Conservation (phyloP, 331 rosid species). For the Cucumis variabilis region DNA sequence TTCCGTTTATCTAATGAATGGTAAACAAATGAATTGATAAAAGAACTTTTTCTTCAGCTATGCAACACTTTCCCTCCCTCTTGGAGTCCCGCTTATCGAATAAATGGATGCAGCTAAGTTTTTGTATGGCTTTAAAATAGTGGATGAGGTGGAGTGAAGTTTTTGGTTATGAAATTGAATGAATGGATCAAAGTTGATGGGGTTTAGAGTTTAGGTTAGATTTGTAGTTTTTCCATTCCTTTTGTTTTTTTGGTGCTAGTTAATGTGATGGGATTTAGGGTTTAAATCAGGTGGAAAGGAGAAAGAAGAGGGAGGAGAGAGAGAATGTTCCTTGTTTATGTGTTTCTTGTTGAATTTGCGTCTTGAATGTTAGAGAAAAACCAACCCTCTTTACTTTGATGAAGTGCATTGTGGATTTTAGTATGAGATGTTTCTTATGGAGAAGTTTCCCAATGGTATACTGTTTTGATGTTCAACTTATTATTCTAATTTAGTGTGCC, state of each 20-base stretch:
- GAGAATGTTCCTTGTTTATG: too few species aligned
- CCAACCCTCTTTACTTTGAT: too few species aligned
- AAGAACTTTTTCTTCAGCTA: slow-evolving; percentile 86
- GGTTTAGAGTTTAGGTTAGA: neutral
- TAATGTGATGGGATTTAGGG: too few species aligned
- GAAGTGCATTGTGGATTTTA: too few species aligned
- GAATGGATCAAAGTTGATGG: slow-evolving; percentile 64
- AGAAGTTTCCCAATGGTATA: slow-evolving; percentile 46
- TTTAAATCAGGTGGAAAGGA: too few species aligned
- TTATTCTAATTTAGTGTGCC: slow-evolving; percentile 5
- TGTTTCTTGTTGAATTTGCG: too few species aligned
- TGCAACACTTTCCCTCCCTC: slow-evolving; percentile 83
- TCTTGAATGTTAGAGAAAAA: too few species aligned
- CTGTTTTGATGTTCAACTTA: slow-evolving; percentile 24
- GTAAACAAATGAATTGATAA: slow-evolving; percentile 29
- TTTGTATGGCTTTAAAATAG: slow-evolving; percentile 60
- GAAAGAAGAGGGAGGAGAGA: too few species aligned
- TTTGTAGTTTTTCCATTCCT: too few species aligned
- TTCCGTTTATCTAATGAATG: too few species aligned
- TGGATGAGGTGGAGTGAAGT: slow-evolving; percentile 60
- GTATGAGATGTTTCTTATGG: neutral
- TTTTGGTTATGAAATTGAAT: slow-evolving; percentile 58
- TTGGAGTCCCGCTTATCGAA: slow-evolving; percentile 82
- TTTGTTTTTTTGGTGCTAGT: too few species aligned
- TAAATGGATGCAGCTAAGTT: slow-evolving; percentile 58